Percentiles rank a stretch among this genome's conserved stretches.
Evolutionary conservation across 805 yeast species (phyloP).

Genomic region (Helenozyma rhizophorensis): DNA sequence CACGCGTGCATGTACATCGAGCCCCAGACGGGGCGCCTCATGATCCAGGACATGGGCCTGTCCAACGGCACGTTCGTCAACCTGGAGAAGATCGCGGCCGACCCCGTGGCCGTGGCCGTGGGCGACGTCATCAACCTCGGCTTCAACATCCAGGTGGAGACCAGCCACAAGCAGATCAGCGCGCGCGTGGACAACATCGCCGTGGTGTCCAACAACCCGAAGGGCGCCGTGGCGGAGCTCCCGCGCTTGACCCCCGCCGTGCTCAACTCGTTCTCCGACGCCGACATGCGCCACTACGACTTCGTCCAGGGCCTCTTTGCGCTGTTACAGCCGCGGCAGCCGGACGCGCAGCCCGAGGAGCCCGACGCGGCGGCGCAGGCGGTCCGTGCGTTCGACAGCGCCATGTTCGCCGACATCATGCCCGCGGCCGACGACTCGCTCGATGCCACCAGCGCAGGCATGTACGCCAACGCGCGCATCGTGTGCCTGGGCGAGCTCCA

Average conservation of each 20-base stretch:
- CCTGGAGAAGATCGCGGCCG: constrained; percentile 60
- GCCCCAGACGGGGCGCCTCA: constrained; percentile 56
- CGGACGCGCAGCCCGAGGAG: neutral
- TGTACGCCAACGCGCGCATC: constrained; percentile 55
- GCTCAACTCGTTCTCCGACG: constrained; percentile 16
- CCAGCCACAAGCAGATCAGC: constrained; percentile 79
- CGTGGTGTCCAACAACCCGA: constrained; percentile 39
- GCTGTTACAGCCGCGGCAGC: constrained; percentile 6
- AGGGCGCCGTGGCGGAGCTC: constrained; percentile 9
- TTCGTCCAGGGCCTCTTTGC: constrained; percentile 31
- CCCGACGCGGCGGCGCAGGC: constrained; percentile 1
- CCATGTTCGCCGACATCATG: constrained; percentile 59
- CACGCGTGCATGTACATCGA: constrained; percentile 90
- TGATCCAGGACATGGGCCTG: constrained; percentile 79
- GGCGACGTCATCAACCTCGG: constrained; percentile 93
- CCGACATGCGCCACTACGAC: constrained; percentile 32
- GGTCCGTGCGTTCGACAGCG: constrained; percentile 45
- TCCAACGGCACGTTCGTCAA: constrained; percentile 95
- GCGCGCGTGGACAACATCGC: constrained; percentile 75
- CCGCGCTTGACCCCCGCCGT: constrained; percentile 12
- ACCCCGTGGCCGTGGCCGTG: constrained; percentile 58
- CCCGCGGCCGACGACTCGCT: constrained; percentile 43
- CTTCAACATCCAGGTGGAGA: constrained; percentile 70
- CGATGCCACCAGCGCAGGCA: constrained; percentile 44
- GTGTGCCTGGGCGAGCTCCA: constrained; percentile 54